phyloP scores from a whole-genome alignment of 345 rosid species.

The Murraya paniculata region DNA sequence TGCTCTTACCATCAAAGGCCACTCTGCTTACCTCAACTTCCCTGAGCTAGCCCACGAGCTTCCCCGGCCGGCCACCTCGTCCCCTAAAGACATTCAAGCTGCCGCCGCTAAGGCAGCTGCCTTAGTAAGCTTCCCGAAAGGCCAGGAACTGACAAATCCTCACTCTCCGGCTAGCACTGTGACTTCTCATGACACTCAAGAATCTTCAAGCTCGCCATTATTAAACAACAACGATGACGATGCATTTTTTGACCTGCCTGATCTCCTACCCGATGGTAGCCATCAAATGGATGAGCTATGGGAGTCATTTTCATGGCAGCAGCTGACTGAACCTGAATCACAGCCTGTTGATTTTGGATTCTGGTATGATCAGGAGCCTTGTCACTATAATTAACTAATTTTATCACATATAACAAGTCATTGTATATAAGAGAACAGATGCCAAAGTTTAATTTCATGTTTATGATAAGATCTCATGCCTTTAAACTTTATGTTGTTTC shows the following conservation, averaged over 20 bases:
- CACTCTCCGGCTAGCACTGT: slow-evolving; percentile 30
- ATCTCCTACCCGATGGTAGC: slow-evolving; percentile 42
- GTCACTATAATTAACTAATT: neutral
- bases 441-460: neutral
- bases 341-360: slow-evolving; percentile 21
- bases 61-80: slow-evolving; percentile 60
- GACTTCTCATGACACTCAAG: slow-evolving; percentile 34
- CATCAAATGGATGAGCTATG: slow-evolving; percentile 43
- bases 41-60: slow-evolving; percentile 59
- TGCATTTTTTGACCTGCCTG: slow-evolving; percentile 69
- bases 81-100: slow-evolving; percentile 86
- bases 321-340: slow-evolving; percentile 14
- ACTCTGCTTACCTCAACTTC: slow-evolving; percentile 72
- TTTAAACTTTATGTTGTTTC: too few relatives aligned
- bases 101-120: slow-evolving; percentile 81
- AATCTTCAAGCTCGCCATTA: slow-evolving; percentile 23
- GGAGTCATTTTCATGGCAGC: slow-evolving; percentile 43
- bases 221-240: slow-evolving; percentile 36
- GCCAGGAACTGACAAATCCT: slow-evolving; percentile 11
- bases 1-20: slow-evolving; percentile 72
- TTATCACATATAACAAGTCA: neutral
- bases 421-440: neutral
- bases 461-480: neutral
- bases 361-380: slow-evolving; percentile 32
- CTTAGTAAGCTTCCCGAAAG: slow-evolving; percentile 14